Evolutionary conservation across 768 basidiomycete genomes (phyloP), one percentile per base, ranked within the genome.

Genomic region (Amylocystis lapponica): DNA sequence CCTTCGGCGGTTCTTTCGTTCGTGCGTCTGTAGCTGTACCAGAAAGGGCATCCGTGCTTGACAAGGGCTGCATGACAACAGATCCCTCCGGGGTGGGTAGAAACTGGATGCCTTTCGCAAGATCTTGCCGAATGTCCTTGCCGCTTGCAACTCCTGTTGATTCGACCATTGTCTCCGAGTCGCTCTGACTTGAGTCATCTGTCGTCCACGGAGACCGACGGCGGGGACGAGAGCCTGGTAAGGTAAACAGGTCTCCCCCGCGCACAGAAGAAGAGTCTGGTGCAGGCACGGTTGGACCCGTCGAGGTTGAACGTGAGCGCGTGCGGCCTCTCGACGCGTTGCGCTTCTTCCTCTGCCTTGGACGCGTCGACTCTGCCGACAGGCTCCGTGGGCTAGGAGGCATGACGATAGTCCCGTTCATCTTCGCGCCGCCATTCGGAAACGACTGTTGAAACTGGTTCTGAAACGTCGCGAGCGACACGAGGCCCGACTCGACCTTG

Each of bases 361-460:
- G 53, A 20, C 59, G 52, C 17, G 51, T 56, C 33, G 81, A 80
- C 56, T 86, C 84, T 8, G 79, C 74, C 3, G 78, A 79, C 17
- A 83, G 68, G 49, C 81, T 84, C 13, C 85, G 69, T 10, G 86
- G 86, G 59, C 83, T 86, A 0, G 85, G 85, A 1, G 86, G 86
- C 0, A 84, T 85, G 9, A 82, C 85, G 22, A 86, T 63, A 1
- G 83, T 83, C 9, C 73, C 68, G 50, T 60, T 46, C 3, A 52
- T 46, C 37, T 60, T 57, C 27, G 60, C 62, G 45, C 47, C 58
- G 6, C 64, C 65, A 42, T 66, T 67, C 27, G 50, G 38, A 4
- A 47, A 46, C 14, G 34, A 36, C 23, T 57, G 63, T 30, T 70
- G 66, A 26, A 67, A 62, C 50, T 69, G 66, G 43, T 63, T 49